phyloP scores from a whole-genome alignment of 176 grass and related monocot genomes.

The barley (Hordeum vulgare) region MorexV3_pseudomolecules_assembly NC_058523.1:161263095-161263594 shows the following conservation, averaged over 20 bases:
- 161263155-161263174: conserved; percentile 75
- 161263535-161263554: conserved; percentile 5
- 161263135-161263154: not conserved
- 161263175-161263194: conserved; percentile 93
- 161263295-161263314: conserved; percentile 55
- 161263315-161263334: not conserved
- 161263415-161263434: conserved; percentile 23
- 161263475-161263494: not conserved
- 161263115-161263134: not conserved
- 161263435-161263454: conserved; percentile 16
- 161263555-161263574: conserved; percentile 4
- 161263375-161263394: conserved; percentile 21
- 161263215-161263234: conserved; percentile 90
- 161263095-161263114: not conserved
- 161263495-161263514: conserved; percentile 3
- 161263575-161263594: conserved; percentile 19
- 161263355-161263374: conserved; percentile 26
- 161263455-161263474: conserved; percentile 25
- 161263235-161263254: conserved; percentile 99
- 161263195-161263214: conserved; percentile 90
- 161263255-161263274: conserved; percentile 92
- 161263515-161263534: not conserved
- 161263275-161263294: conserved; percentile 94
- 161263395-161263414: conserved; percentile 20
- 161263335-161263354: conserved; percentile 6